Conservation (phyloP, 73 alveolate species). For the Symbiodinium natans region DNA sequence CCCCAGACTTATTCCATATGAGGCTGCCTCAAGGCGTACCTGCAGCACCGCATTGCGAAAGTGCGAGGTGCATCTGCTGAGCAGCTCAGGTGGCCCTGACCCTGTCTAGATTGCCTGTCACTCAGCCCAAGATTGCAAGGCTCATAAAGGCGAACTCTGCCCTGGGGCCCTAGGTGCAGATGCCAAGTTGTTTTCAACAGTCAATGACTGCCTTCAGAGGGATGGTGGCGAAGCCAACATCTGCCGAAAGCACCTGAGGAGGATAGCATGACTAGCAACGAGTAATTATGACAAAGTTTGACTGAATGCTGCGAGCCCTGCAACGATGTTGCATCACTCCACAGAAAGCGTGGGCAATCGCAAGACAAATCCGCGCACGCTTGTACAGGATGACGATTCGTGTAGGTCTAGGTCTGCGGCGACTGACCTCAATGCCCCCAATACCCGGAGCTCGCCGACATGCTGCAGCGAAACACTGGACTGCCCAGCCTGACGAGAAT, state of each 20-base stretch:
- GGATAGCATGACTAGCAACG: too few relatives aligned
- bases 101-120: too few relatives aligned
- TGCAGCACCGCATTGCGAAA: too few relatives aligned
- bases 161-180: too few relatives aligned
- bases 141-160: too few relatives aligned
- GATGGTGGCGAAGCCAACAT: constrained; percentile 30
- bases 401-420: neutral
- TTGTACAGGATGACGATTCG: too few relatives aligned
- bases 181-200: too few relatives aligned
- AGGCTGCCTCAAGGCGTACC: neutral
- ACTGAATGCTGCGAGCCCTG: too few relatives aligned
- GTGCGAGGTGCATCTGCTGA: too few relatives aligned
- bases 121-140: too few relatives aligned
- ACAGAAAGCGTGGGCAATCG: neutral
- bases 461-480: constrained; percentile 25
- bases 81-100: too few relatives aligned
- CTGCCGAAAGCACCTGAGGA: constrained; percentile 1
- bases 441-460: constrained; percentile 34
- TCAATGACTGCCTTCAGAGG: neutral
- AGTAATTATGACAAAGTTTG: neutral
- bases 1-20: neutral
- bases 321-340: neutral
- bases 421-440: neutral
- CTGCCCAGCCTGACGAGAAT: neutral
- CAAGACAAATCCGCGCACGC: neutral